Evolutionary conservation across 768 basidiomycete species (phyloP).

Genomic region (Naganishia friedmannii): DNA sequence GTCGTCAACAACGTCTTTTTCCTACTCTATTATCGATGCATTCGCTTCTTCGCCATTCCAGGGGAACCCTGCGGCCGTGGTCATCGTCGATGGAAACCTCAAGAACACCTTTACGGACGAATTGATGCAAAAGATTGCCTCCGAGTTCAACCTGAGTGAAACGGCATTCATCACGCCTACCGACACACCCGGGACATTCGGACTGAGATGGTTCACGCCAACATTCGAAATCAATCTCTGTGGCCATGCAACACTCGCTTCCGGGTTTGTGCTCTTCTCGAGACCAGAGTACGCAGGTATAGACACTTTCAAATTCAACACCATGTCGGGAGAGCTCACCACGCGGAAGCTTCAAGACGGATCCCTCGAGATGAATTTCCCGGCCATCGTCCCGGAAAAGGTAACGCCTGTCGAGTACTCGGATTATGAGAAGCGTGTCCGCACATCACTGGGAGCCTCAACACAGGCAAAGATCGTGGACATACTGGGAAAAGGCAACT

Average conservation of each 20-base stretch:
- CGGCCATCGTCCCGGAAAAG: constrained; percentile 19
- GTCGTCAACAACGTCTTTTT: constrained; percentile 1
- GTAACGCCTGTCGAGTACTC: constrained; percentile 1
- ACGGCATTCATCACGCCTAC: constrained; percentile 30
- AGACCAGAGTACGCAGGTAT: background rate
- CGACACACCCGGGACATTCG: constrained; percentile 7
- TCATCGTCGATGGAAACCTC: constrained; percentile 19
- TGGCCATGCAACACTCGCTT: constrained; percentile 33
- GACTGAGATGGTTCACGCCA: constrained; percentile 31
- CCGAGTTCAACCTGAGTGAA: constrained; percentile 32
- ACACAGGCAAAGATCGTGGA: constrained; percentile 11
- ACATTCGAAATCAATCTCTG: constrained; percentile 28
- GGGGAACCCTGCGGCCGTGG: constrained; percentile 33
- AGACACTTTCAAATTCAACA: constrained; percentile 24
- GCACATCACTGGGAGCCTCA: background rate
- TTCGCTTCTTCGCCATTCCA: constrained; percentile 30
- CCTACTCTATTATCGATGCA: constrained; percentile 26
- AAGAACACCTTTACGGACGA: constrained; percentile 18
- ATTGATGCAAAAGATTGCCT: constrained; percentile 27
- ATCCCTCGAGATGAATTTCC: constrained; percentile 32
- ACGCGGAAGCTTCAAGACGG: constrained; percentile 14
- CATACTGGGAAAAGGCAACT: constrained; percentile 18
- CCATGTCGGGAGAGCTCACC: constrained; percentile 9
- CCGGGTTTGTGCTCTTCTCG: constrained; percentile 23
- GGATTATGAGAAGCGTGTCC: constrained; percentile 6